Evolutionary conservation across 805 yeast species (phyloP).

Genomic region (Naumovozyma dairenensis): DNA sequence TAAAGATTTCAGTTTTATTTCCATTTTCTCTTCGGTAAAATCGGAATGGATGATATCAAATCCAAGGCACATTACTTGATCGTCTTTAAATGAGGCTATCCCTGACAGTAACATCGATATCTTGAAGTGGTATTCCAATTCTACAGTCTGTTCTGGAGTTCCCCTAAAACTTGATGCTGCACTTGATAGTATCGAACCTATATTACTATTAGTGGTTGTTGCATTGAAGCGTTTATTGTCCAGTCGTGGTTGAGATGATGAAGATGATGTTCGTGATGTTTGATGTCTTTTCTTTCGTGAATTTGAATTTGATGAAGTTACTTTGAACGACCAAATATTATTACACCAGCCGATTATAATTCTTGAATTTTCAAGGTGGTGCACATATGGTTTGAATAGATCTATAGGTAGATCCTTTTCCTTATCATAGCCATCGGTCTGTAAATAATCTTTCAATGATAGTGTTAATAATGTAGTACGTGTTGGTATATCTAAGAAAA

Average conservation of each 20-base stretch:
- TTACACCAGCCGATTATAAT: constrained; percentile 77
- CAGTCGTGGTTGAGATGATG: constrained; percentile 1
- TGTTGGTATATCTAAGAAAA: constrained; percentile 49
- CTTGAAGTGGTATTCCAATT: constrained; percentile 30
- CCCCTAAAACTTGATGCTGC: constrained; percentile 42
- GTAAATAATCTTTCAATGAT: constrained; percentile 37
- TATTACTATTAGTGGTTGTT: constrained; percentile 7
- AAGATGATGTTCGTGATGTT: not conserved
- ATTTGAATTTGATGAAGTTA: constrained; percentile 27
- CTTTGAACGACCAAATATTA: constrained; percentile 59
- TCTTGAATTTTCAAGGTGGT: constrained; percentile 53
- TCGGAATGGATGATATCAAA: constrained; percentile 10
- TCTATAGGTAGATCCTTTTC: constrained; percentile 49
- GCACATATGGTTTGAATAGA: constrained; percentile 72
- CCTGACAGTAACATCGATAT: constrained; percentile 56
- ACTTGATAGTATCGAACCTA: constrained; percentile 29
- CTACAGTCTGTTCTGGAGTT: constrained; percentile 34
- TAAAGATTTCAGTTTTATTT: constrained; percentile 23
- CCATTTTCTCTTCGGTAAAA: too few relatives aligned
- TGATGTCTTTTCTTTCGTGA: not conserved
- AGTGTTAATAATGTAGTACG: constrained; percentile 41
- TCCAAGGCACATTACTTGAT: constrained; percentile 41
- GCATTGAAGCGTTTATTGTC: too few relatives aligned
- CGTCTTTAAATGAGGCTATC: constrained; percentile 63
- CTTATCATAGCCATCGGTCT: constrained; percentile 34